Evolutionary conservation across 1,284 basidiomycete species (phyloP).

Genomic region (Microbotryomycetes sp.): DNA sequence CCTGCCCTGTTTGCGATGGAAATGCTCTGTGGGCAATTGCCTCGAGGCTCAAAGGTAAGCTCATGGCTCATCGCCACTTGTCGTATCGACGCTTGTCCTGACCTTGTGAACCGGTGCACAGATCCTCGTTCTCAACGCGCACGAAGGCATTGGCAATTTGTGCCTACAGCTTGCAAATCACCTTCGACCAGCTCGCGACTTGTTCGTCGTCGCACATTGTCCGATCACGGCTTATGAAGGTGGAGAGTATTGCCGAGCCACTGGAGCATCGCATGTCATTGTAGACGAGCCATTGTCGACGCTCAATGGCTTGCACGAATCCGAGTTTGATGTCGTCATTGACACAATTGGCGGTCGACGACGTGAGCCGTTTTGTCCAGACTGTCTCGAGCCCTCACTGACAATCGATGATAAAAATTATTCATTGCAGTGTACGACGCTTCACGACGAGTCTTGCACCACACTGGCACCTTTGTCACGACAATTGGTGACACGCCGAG

Average conservation of each 20-base stretch:
- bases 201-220: slow-evolving; percentile 45
- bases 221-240: slow-evolving; percentile 41
- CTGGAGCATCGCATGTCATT: slow-evolving; percentile 45
- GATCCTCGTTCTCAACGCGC: slow-evolving; percentile 45
- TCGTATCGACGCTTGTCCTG: not conserved
- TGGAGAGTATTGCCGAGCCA: slow-evolving; percentile 40
- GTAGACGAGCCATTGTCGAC: slow-evolving; percentile 44
- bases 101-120: slow-evolving; percentile 14
- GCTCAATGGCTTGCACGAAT: slow-evolving; percentile 44
- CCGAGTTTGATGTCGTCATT: slow-evolving; percentile 43
- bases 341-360: slow-evolving; percentile 34
- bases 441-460: slow-evolving; percentile 43
- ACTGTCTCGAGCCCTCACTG: too few species aligned
- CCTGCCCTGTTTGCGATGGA: slow-evolving; percentile 44
- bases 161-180: slow-evolving; percentile 43
- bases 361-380: too few species aligned
- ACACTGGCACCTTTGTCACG: slow-evolving; percentile 38
- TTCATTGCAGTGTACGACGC: slow-evolving; percentile 42
- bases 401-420: slow-evolving; percentile 20
- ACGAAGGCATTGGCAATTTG: slow-evolving; percentile 44
- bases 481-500: slow-evolving; percentile 42
- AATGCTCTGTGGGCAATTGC: slow-evolving; percentile 41
- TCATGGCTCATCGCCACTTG: not conserved
- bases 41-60: slow-evolving; percentile 39
- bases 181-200: slow-evolving; percentile 37